Conservation (phyloP, 352 stramenopile species). For the Phytophthora pistaciae region DNA sequence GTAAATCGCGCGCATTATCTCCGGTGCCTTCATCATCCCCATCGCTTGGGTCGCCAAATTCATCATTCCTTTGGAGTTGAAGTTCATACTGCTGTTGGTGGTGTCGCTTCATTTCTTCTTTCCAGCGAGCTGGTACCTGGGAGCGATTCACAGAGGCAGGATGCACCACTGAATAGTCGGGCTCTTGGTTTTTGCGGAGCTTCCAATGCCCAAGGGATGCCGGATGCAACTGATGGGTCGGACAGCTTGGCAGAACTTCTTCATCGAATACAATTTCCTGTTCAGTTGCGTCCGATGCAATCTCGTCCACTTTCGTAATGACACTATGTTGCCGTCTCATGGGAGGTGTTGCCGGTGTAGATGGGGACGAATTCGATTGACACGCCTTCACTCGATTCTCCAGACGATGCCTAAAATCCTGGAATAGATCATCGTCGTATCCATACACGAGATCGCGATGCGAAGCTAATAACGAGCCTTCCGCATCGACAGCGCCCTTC, state of each 20-base stretch:
- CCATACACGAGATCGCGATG: slow-evolving; percentile 75
- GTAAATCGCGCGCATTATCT: slow-evolving; percentile 13
- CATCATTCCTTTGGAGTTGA: slow-evolving; percentile 36
- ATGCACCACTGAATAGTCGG: slow-evolving; percentile 50
- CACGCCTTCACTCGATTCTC: slow-evolving; percentile 42
- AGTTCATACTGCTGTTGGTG: slow-evolving; percentile 38
- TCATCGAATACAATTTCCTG: slow-evolving; percentile 41
- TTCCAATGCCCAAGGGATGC: slow-evolving; percentile 74
- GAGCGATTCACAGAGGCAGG: slow-evolving; percentile 51
- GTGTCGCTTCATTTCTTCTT: slow-evolving; percentile 50
- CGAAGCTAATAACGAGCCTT: slow-evolving; percentile 38
- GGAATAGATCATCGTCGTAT: slow-evolving; percentile 83
- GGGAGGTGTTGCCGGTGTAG: slow-evolving; percentile 20
- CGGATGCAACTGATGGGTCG: slow-evolving; percentile 54
- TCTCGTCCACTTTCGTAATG: slow-evolving; percentile 14
- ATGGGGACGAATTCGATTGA: slow-evolving; percentile 11
- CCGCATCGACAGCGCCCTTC: slow-evolving; percentile 21
- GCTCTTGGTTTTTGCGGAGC: slow-evolving; percentile 58
- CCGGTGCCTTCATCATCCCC: slow-evolving; percentile 35
- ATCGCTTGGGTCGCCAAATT: slow-evolving; percentile 30
- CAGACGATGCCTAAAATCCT: slow-evolving; percentile 53
- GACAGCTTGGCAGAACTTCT: slow-evolving; percentile 48
- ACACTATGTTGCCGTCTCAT: slow-evolving; percentile 27
- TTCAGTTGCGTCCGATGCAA: slow-evolving; percentile 18
- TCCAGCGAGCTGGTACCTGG: slow-evolving; percentile 41